Evolutionary conservation across 2,329 filamentous ascomycete species (phyloP), one percentile per base, ranked within the genome.

Genomic region (Cordyceps cicadae): DNA sequence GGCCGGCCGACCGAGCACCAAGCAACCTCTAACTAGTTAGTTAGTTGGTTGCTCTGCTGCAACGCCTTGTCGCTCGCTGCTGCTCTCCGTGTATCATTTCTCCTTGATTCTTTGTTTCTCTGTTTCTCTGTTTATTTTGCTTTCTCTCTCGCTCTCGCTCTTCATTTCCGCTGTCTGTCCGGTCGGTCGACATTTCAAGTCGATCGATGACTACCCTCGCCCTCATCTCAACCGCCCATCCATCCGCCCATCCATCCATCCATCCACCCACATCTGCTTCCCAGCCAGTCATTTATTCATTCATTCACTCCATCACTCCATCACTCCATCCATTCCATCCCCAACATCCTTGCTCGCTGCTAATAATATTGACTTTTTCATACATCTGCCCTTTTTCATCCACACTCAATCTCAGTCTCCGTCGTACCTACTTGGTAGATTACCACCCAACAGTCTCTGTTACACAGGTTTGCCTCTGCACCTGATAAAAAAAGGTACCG

Each of bases 1-100:
- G 24, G 24, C 24, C 4, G n/a, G n/a, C 71, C 50, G 41, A n/a
- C 54, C 45, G 32, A 37, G 29, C 41, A 46, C 41, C 11, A 49
- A 26, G 24, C 15, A 51, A 32, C 49, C 54, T 48, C 54, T 49
- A n/a, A n/a, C n/a, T n/a, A n/a, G n/a, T n/a, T n/a, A n/a, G n/a
- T n/a, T n/a, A n/a, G n/a, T n/a, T n/a, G n/a, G n/a, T n/a, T n/a
- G 32, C 29, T 2, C 24, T 24, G 24, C 24, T 24, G 32, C 29
- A 34, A 48, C 14, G 54, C 32, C 29, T 49, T 37, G 21, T 37
- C 19, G 9, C 26, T 17, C 45, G 24, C 32, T 15, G 37, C 26
- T 14, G 39, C n/a, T n/a, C n/a, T n/a, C n/a, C n/a, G n/a, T n/a
- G n/a, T n/a, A n/a, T n/a, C n/a, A n/a, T n/a, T n/a, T n/a, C n/a